These are phyloP conservation scores for Coemansia sp. DNA, from an alignment of 371 early-diverging fungal genomes.

Conservation along the genomic window DNA sequence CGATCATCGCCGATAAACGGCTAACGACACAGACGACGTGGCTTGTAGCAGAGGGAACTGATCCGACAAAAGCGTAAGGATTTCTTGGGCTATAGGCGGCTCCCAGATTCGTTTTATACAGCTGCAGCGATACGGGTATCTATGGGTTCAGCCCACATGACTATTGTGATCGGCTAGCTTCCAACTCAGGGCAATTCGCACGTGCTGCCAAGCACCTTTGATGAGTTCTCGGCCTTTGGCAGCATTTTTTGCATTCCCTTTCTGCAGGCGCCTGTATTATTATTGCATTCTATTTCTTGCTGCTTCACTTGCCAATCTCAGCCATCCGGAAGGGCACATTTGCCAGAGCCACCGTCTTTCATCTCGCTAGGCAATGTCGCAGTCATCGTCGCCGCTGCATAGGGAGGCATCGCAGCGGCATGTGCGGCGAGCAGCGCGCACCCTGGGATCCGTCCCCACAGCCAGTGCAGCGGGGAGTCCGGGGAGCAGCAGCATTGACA, in stretches of 20 bases:
- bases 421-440: constrained; percentile 33
- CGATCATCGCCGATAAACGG: neutral
- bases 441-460: constrained; percentile 15
- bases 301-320: too few relatives aligned
- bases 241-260: too few relatives aligned
- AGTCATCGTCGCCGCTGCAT: constrained; percentile 3
- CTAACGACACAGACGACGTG: constrained; percentile 1
- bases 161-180: too few relatives aligned
- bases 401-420: constrained; percentile 21
- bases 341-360: neutral
- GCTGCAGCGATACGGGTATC: too few relatives aligned
- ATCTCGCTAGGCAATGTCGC: neutral
- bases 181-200: too few relatives aligned
- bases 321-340: too few relatives aligned
- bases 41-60: constrained; percentile 11
- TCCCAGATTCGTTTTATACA: too few relatives aligned
- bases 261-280: too few relatives aligned
- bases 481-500: neutral
- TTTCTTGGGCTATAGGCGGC: neutral
- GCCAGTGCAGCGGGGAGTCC: neutral
- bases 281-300: too few relatives aligned
- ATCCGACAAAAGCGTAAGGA: constrained; percentile 6
- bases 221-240: too few relatives aligned
- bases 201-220: too few relatives aligned
- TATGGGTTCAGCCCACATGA: too few relatives aligned